Evolutionary conservation across 371 early-diverging fungal species (phyloP).

Genomic region (Basidiobolus meristosporus): DNA sequence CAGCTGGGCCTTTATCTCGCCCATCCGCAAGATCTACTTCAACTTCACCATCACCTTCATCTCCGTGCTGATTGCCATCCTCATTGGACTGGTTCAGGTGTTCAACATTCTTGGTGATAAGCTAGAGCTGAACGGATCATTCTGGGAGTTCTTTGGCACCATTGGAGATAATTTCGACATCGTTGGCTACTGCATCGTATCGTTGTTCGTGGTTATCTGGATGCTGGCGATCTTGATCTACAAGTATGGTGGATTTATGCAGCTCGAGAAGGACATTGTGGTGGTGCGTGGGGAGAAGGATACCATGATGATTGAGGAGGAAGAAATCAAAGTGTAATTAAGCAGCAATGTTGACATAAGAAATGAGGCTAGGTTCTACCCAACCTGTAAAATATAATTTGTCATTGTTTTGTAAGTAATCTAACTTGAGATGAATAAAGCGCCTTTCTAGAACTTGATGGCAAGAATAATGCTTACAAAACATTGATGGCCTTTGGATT

Average conservation of each 20-base stretch:
- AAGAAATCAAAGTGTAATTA: background rate
- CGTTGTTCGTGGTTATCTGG: constrained; percentile 24
- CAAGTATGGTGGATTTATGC: constrained; percentile 15
- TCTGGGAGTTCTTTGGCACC: constrained; percentile 29
- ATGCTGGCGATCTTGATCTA: constrained; percentile 18
- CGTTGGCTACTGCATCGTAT: constrained; percentile 29
- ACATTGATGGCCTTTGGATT: too few species aligned
- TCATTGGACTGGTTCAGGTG: constrained; percentile 29
- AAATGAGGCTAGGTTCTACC: too few species aligned
- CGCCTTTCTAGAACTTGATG: too few species aligned
- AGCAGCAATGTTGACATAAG: background rate
- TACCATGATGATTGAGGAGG: background rate
- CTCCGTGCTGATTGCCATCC: constrained; percentile 30
- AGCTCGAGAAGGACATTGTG: constrained; percentile 13
- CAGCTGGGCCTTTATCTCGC: constrained; percentile 36
- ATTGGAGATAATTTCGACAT: constrained; percentile 25
- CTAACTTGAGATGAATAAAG: too few species aligned
- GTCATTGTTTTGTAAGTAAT: too few species aligned
- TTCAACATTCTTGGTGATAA: constrained; percentile 21
- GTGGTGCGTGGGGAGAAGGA: background rate
- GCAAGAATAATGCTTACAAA: too few species aligned
- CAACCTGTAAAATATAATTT: too few species aligned
- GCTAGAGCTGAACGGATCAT: constrained; percentile 19
- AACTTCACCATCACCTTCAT: constrained; percentile 36
- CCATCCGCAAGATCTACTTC: constrained; percentile 36